Conservation (phyloP, 2,329 filamentous ascomycete species). For the Ophiostoma angusticollis region DNA sequence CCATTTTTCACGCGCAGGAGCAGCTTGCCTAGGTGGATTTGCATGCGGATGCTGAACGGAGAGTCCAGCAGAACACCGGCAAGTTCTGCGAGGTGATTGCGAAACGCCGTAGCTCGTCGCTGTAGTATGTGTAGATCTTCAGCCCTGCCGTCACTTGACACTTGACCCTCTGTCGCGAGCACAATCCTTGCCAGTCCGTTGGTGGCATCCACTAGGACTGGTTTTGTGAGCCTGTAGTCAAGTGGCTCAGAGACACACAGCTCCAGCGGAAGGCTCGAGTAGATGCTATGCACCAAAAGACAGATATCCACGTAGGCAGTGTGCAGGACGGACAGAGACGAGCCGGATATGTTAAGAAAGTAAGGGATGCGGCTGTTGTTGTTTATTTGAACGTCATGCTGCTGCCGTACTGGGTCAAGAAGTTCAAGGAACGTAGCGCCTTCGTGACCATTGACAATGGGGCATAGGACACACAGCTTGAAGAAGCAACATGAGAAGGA, state of each 20-base stretch:
- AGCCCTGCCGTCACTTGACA: neutral
- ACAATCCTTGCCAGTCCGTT: neutral
- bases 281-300: neutral
- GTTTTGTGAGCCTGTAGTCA: neutral
- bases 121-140: neutral
- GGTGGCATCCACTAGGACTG: neutral
- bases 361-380: conserved; percentile 23
- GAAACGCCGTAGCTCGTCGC: neutral
- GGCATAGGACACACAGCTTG: no score
- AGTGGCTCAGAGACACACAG: no score
- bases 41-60: neutral
- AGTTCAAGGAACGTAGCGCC: conserved; percentile 5
- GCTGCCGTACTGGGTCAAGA: conserved; percentile 2
- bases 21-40: conserved; percentile 4
- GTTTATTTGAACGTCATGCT: neutral
- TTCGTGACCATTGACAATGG: no score
- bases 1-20: neutral
- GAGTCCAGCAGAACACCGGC: neutral
- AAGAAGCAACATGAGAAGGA: no score
- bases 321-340: neutral
- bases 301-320: neutral
- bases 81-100: neutral
- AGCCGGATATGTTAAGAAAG: neutral
- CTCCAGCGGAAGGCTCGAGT: neutral
- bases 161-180: neutral